Evolutionary conservation across 2,329 filamentous ascomycete genomes (phyloP).

Genomic region (Penicillium sp.): DNA sequence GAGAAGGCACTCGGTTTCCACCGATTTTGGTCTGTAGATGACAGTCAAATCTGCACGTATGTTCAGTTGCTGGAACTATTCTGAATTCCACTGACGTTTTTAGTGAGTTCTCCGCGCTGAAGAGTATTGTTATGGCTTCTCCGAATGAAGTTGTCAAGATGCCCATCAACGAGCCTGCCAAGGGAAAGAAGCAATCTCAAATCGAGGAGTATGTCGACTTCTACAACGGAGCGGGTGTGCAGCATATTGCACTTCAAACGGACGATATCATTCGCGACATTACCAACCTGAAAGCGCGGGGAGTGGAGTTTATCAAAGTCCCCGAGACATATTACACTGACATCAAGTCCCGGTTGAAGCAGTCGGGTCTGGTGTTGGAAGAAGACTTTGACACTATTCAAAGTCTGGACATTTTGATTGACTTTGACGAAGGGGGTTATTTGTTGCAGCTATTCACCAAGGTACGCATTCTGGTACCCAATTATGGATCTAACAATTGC

Average conservation of each 20-base stretch:
- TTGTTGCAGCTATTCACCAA: slow-evolving; percentile 70
- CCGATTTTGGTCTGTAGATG: slow-evolving; percentile 95
- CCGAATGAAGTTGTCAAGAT: slow-evolving; percentile 86
- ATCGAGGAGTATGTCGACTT: slow-evolving; percentile 92
- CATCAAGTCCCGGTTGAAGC: slow-evolving; percentile 67
- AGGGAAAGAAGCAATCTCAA: slow-evolving; percentile 83
- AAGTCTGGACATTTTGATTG: slow-evolving; percentile 79
- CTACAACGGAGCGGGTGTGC: slow-evolving; percentile 82
- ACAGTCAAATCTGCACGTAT: slow-evolving; percentile 74
- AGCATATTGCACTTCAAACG: slow-evolving; percentile 87
- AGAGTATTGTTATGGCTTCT: slow-evolving; percentile 83
- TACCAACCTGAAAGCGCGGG: slow-evolving; percentile 70
- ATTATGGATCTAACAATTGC: not conserved
- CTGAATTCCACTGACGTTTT: not conserved
- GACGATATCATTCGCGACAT: slow-evolving; percentile 73
- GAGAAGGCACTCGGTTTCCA: slow-evolving; percentile 87
- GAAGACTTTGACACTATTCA: slow-evolving; percentile 76
- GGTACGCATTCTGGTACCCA: slow-evolving; percentile 23
- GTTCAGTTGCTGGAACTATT: too few species aligned
- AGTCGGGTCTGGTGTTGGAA: slow-evolving; percentile 54
- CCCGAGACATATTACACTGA: slow-evolving; percentile 78
- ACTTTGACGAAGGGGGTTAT: slow-evolving; percentile 91
- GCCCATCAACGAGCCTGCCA: slow-evolving; percentile 95
- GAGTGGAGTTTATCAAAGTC: slow-evolving; percentile 88
- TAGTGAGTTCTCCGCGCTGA: slow-evolving; percentile 76